phyloP scores from a whole-genome alignment of 2,329 filamentous ascomycete genomes.

The Pleurostoma richardsiae region DNA sequence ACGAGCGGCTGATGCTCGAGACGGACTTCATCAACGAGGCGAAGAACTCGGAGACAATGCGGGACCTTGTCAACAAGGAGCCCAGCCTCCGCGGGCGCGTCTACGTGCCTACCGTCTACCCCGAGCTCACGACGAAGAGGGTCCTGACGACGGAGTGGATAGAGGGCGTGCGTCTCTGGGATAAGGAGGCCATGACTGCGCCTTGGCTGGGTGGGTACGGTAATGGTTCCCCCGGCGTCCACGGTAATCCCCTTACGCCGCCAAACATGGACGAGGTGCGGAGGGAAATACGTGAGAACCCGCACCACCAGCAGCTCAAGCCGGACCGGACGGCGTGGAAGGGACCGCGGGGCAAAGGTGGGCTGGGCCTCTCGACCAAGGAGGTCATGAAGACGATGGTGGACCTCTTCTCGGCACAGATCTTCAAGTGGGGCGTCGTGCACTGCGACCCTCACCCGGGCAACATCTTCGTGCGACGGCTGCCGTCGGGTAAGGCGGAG shows the following conservation, averaged over 20 bases:
- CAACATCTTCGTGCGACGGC: conserved; percentile 90
- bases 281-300: conserved; percentile 42
- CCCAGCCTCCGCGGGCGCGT: conserved; percentile 72
- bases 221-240: conserved; percentile 72
- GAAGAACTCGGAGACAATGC: conserved; percentile 81
- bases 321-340: conserved; percentile 77
- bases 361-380: conserved; percentile 75
- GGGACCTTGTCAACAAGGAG: conserved; percentile 68
- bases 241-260: conserved; percentile 55
- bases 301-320: conserved; percentile 61
- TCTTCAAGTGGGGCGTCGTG: conserved; percentile 93
- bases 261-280: conserved; percentile 42
- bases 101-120: conserved; percentile 82
- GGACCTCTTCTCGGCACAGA: conserved; percentile 93
- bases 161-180: conserved; percentile 88
- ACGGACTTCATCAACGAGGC: conserved; percentile 95
- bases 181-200: conserved; percentile 73
- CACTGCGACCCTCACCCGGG: conserved; percentile 97
- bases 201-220: conserved; percentile 76
- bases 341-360: conserved; percentile 66
- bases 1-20: conserved; percentile 85
- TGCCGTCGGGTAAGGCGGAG: conserved; percentile 77
- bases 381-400: conserved; percentile 97
- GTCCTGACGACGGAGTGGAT: conserved; percentile 98
- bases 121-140: conserved; percentile 74